Conservation (phyloP, 805 yeast species). For the Starmera caribaea region DNA sequence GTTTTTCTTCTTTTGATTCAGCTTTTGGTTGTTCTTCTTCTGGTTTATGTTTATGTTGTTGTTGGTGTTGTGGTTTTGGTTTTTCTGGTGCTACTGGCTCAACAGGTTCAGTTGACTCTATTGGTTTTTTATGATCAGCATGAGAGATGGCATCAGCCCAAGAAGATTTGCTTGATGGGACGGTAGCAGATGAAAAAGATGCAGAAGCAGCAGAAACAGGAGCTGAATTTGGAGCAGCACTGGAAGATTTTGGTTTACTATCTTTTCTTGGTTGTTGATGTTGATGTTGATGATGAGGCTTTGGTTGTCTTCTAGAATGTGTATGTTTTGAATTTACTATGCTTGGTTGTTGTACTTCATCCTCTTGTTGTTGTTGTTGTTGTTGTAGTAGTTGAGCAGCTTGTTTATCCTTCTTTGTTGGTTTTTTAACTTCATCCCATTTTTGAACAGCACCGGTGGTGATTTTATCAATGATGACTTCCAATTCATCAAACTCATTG, state of each 20-base stretch:
- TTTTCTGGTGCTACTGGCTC: slow-evolving; percentile 6
- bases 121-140: slow-evolving; percentile 14
- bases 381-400: slow-evolving; percentile 15
- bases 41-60: slow-evolving; percentile 5
- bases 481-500: slow-evolving; percentile 69
- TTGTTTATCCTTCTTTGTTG: slow-evolving; percentile 46
- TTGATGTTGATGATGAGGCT: slow-evolving; percentile 1
- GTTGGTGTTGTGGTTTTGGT: slow-evolving; percentile 5
- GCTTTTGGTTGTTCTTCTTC: slow-evolving; percentile 10
- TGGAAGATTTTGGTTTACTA: slow-evolving; percentile 6
- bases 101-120: slow-evolving; percentile 8
- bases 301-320: slow-evolving; percentile 6
- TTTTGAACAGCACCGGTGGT: slow-evolving; percentile 82
- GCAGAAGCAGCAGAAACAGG: slow-evolving; percentile 8
- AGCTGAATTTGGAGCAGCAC: slow-evolving; percentile 10
- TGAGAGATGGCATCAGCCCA: slow-evolving; percentile 19
- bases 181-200: slow-evolving; percentile 6
- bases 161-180: slow-evolving; percentile 13
- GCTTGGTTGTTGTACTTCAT: slow-evolving; percentile 11
- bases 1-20: slow-evolving; percentile 7
- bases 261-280: slow-evolving; percentile 1
- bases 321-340: slow-evolving; percentile 6
- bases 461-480: slow-evolving; percentile 75
- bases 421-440: slow-evolving; percentile 87
- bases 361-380: slow-evolving; percentile 9